Percentiles rank a stretch among this genome's conserved stretches.
phyloP scores from a whole-genome alignment of 257 asterid species.

The Penstemon eatonii region DNA sequence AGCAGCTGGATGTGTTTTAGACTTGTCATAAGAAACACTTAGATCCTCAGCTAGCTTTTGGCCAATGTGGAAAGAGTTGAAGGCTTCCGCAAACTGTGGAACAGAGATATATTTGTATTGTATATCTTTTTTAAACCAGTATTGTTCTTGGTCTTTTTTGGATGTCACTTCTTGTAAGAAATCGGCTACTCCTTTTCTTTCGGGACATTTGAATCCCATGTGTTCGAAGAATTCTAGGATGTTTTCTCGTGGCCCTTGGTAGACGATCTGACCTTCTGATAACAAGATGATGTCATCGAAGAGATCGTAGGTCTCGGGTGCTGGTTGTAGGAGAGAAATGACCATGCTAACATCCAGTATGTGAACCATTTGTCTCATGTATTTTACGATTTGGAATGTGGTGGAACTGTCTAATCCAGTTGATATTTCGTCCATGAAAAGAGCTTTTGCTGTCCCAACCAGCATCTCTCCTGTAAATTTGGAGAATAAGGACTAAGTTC shows the following conservation, averaged over 20 bases:
- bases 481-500: too few relatives aligned
- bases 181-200: constrained; percentile 58
- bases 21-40: constrained; percentile 37
- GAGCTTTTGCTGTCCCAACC: constrained; percentile 49
- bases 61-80: constrained; percentile 42
- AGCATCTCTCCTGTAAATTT: constrained; percentile 49
- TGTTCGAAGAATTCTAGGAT: constrained; percentile 42
- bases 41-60: constrained; percentile 38
- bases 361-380: constrained; percentile 48
- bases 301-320: constrained; percentile 57
- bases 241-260: constrained; percentile 55
- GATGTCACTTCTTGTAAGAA: constrained; percentile 64
- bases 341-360: constrained; percentile 40
- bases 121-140: constrained; percentile 40
- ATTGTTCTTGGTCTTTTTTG: constrained; percentile 52
- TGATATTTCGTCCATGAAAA: constrained; percentile 56
- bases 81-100: constrained; percentile 35
- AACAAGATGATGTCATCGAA: constrained; percentile 52
- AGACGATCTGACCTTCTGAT: constrained; percentile 51
- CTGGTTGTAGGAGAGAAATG: constrained; percentile 58
- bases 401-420: constrained; percentile 65
- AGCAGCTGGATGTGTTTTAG: constrained; percentile 40
- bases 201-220: constrained; percentile 55
- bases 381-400: constrained; percentile 48
- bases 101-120: constrained; percentile 42